A percentile compares a stretch with the other conserved stretches of the same genome.
These are phyloP conservation scores for Exophiala spinifera DNA, from an alignment of 2,329 filamentous ascomycete genomes.

Conservation along the genomic window DNA sequence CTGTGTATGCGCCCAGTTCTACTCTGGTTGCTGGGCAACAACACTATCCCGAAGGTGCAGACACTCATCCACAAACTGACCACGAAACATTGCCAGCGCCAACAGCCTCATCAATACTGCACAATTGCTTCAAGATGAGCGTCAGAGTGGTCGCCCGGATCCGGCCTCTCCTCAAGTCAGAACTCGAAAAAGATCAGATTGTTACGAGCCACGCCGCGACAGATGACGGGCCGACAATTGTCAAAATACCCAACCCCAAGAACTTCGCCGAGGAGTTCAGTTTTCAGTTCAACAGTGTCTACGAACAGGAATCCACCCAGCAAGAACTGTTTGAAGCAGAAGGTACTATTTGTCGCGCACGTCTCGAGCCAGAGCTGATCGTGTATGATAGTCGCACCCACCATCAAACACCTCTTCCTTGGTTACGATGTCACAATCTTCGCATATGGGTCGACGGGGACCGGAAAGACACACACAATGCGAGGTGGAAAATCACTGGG, in stretches of 20 bases:
- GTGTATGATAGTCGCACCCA: constrained; percentile 68
- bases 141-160: constrained; percentile 89
- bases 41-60: background rate
- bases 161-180: constrained; percentile 79
- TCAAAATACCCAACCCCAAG: constrained; percentile 91
- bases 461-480: constrained; percentile 96
- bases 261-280: constrained; percentile 88
- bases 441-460: constrained; percentile 89
- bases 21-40: background rate
- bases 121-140: constrained; percentile 24
- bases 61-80: background rate
- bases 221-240: constrained; percentile 60
- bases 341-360: constrained; percentile 50
- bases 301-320: constrained; percentile 75
- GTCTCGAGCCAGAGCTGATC: too few species aligned
- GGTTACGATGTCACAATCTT: constrained; percentile 87
- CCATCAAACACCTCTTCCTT: constrained; percentile 86
- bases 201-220: constrained; percentile 62
- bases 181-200: constrained; percentile 84
- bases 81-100: background rate
- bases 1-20: background rate
- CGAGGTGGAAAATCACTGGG: constrained; percentile 81
- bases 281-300: constrained; percentile 93
- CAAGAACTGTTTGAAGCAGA: constrained; percentile 86
- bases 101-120: background rate